Percentiles rank a stretch among this genome's conserved stretches.
Conservation (phyloP, 176 grass and related monocot species). For the Triticum turgidum region DNA sequence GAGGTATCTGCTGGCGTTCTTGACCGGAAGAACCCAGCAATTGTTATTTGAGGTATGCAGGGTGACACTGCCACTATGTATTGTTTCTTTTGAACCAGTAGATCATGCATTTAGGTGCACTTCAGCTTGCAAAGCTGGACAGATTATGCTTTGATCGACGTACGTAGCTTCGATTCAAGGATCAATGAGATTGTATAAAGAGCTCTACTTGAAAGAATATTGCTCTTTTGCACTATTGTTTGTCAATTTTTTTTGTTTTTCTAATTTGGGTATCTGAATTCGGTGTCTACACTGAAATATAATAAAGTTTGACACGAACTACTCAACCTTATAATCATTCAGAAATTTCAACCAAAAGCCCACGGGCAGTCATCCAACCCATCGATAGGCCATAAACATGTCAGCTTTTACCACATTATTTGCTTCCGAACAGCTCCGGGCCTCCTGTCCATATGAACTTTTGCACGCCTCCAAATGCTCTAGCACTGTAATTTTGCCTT, state of each 20-base stretch:
- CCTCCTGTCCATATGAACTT: too few relatives aligned
- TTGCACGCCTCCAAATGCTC: too few relatives aligned
- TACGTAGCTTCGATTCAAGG: neutral
- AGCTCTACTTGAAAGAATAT: neutral
- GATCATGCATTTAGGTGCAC: too few relatives aligned
- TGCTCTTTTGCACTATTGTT: neutral
- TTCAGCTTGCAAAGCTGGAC: neutral
- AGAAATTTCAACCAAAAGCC: too few relatives aligned
- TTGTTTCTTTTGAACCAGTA: neutral
- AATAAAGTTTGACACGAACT: neutral
- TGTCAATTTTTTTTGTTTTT: too few relatives aligned
- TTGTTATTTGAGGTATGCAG: neutral
- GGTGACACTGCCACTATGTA: neutral
- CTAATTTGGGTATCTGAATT: neutral
- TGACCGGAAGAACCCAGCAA: conserved; percentile 15
- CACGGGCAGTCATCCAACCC: too few relatives aligned
- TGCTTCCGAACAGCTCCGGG: too few relatives aligned
- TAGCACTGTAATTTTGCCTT: too few relatives aligned
- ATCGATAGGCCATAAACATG: too few relatives aligned
- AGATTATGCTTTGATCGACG: neutral
- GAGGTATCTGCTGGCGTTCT: conserved; percentile 19
- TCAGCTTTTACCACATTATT: too few relatives aligned
- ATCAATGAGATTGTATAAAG: neutral
- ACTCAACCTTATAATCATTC: neutral
- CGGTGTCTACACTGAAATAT: neutral